Evolutionary conservation across 2,329 filamentous ascomycete species (phyloP).

Genomic region (Cylindrodendrum hubeiense): DNA sequence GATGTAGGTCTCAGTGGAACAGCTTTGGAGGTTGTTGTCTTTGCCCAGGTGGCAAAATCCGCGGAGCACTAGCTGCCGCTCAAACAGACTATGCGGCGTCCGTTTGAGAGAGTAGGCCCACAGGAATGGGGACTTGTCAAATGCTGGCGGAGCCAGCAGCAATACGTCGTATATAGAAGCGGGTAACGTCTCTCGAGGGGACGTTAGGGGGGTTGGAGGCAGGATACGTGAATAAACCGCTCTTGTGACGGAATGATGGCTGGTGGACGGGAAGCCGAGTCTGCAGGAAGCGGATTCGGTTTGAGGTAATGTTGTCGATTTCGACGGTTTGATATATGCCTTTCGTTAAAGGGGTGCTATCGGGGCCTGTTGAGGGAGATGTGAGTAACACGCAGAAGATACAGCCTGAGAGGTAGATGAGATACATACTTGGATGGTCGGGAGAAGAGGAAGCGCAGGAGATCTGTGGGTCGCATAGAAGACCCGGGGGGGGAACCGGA

Average conservation of each 20-base stretch:
- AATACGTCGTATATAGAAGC: constrained; percentile 59
- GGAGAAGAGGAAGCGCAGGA: constrained; percentile 90
- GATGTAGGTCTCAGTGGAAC: constrained; percentile 14
- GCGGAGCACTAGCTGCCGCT: constrained; percentile 97
- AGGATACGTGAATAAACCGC: constrained; percentile 85
- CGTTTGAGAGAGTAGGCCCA: constrained; percentile 99
- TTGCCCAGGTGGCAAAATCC: constrained; percentile 63
- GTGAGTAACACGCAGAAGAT: constrained; percentile 17
- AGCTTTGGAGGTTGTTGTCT: constrained; percentile 36
- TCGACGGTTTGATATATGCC: constrained; percentile 15
- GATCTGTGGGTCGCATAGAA: constrained; percentile 93
- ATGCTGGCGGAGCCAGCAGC: constrained; percentile 93
- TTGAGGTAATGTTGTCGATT: constrained; percentile 26
- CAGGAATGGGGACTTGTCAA: constrained; percentile 72
- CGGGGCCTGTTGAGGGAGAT: constrained; percentile 59
- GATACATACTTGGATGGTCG: constrained; percentile 86
- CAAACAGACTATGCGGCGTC: constrained; percentile 96
- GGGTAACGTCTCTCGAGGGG: constrained; percentile 74
- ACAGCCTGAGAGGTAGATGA: background rate
- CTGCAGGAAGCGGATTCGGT: constrained; percentile 46
- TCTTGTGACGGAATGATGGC: constrained; percentile 90
- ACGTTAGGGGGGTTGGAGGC: constrained; percentile 93
- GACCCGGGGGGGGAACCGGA: constrained; percentile 49
- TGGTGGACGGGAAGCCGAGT: constrained; percentile 54
- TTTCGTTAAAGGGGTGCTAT: constrained; percentile 69